Percentiles rank a stretch among this genome's conserved stretches.
Evolutionary conservation across 2,329 filamentous ascomycete species (phyloP).

Genomic region (Sporothrix phasma): DNA sequence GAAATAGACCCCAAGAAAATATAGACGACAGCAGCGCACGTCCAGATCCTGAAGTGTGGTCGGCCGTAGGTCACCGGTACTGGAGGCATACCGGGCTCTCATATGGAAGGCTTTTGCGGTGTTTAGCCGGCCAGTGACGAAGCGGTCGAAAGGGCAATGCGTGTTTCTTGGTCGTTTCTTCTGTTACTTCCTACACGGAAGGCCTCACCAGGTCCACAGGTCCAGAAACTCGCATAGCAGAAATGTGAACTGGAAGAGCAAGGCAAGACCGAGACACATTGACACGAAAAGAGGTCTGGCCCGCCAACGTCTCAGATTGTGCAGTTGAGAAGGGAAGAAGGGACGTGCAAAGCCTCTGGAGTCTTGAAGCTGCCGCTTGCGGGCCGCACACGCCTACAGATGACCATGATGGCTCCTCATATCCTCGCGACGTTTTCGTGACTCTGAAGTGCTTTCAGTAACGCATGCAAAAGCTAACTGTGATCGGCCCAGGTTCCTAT

Average conservation of each 20-base stretch:
- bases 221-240: neutral
- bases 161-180: too few relatives aligned
- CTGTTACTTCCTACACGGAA: too few relatives aligned
- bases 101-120: too few relatives aligned
- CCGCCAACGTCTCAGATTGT: neutral
- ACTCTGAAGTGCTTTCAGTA: too few relatives aligned
- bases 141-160: neutral
- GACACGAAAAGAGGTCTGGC: neutral
- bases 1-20: neutral
- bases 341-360: neutral
- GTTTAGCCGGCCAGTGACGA: neutral
- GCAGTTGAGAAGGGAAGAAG: neutral
- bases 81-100: neutral
- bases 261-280: neutral
- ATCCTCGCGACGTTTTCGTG: too few relatives aligned
- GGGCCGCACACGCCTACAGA: neutral
- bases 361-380: neutral
- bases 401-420: neutral
- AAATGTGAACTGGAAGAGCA: neutral
- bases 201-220: too few relatives aligned
- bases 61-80: neutral
- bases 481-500: slow-evolving; percentile 7
- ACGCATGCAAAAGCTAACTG: neutral
- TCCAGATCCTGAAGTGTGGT: neutral
- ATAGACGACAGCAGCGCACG: neutral